These are phyloP conservation scores for Torrubiella hemipterigena DNA, from an alignment of 2,329 filamentous ascomycete genomes.

Conservation along the genomic window DNA sequence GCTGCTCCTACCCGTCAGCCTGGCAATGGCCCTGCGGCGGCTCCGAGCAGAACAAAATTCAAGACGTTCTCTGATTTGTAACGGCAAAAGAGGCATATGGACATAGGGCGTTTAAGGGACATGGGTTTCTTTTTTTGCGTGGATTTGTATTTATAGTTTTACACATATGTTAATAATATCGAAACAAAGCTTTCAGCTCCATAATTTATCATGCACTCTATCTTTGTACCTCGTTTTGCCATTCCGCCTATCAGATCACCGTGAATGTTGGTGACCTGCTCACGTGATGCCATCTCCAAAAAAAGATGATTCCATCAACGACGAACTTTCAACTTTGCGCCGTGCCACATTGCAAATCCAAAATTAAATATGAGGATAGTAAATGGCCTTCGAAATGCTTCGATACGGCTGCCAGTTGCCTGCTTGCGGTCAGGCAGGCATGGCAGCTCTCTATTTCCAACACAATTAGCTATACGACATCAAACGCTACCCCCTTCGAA, in stretches of 20 bases:
- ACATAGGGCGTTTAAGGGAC: too few relatives aligned
- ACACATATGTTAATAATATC: background rate
- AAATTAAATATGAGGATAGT: constrained; percentile 2
- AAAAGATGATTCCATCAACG: constrained; percentile 1
- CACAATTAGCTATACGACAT: too few relatives aligned
- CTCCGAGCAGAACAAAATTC: too few relatives aligned
- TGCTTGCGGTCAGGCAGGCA: too few relatives aligned
- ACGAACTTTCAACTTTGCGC: background rate
- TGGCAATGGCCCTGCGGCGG: constrained; percentile 7
- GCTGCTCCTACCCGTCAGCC: too few relatives aligned
- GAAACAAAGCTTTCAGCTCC: background rate
- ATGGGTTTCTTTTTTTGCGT: background rate
- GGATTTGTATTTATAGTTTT: background rate
- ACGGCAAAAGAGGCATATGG: too few relatives aligned
- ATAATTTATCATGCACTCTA: background rate
- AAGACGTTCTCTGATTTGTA: too few relatives aligned
- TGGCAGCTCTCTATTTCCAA: too few relatives aligned
- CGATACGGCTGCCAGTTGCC: too few relatives aligned
- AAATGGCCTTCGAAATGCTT: too few relatives aligned
- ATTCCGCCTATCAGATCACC: constrained; percentile 5
- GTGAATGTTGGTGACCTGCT: constrained; percentile 4
- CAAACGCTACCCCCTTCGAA: too few relatives aligned
- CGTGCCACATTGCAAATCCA: background rate
- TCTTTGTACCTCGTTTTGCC: background rate
- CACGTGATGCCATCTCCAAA: constrained; percentile 5